phyloP scores from a whole-genome alignment of 495 filamentous ascomycete species.

The Penicillium waksmanii region DNA sequence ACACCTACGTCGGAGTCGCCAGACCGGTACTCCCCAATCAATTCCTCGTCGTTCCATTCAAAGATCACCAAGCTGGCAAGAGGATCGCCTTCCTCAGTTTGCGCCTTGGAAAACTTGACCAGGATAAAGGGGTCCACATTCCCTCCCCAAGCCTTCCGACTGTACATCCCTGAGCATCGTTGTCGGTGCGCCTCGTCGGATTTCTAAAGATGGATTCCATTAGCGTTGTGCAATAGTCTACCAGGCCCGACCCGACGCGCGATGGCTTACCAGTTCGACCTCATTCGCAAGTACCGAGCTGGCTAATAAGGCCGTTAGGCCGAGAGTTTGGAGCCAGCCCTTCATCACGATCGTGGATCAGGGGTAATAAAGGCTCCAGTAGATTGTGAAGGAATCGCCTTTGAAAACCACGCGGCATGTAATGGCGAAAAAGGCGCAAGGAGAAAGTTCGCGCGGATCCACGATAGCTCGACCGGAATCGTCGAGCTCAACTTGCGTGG shows the following conservation, averaged over 20 bases:
- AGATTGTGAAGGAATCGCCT: constrained; percentile 17
- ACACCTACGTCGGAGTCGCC: constrained; percentile 39
- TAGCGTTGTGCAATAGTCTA: constrained; percentile 6
- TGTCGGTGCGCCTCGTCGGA: constrained; percentile 77
- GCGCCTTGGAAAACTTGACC: constrained; percentile 72
- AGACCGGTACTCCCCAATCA: constrained; percentile 63
- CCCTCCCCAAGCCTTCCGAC: constrained; percentile 85
- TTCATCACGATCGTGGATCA: constrained; percentile 51
- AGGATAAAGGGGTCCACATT: constrained; percentile 85
- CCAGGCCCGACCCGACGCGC: background rate
- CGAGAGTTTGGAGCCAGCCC: constrained; percentile 53
- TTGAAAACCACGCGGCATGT: constrained; percentile 20
- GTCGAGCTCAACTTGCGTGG: constrained; percentile 29
- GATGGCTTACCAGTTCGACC: constrained; percentile 60
- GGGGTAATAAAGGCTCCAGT: constrained; percentile 35
- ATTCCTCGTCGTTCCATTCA: constrained; percentile 84
- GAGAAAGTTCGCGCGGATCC: constrained; percentile 9
- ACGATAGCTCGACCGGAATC: constrained; percentile 21
- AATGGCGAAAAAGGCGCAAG: constrained; percentile 14
- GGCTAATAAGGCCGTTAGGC: constrained; percentile 54
- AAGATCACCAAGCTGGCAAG: constrained; percentile 87
- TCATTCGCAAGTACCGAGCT: constrained; percentile 62
- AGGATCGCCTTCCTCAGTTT: constrained; percentile 63
- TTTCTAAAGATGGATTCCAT: constrained; percentile 50
- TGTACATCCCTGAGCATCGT: constrained; percentile 98